These are phyloP conservation scores for Colletotrichum viniferum DNA, from an alignment of 2,329 filamentous ascomycete genomes.

Conservation along the genomic window DNA sequence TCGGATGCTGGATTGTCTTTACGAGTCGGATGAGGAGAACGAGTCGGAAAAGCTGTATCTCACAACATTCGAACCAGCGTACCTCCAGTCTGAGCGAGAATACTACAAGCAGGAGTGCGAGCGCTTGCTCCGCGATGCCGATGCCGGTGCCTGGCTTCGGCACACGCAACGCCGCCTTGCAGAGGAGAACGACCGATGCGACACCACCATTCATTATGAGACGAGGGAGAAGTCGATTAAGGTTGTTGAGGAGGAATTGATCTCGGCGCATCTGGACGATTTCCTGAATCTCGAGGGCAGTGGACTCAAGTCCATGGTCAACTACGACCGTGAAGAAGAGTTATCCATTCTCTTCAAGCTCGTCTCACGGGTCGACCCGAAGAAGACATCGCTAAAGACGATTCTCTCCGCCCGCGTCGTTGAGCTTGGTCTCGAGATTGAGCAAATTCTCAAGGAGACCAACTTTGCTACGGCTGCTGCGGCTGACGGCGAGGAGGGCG, in stretches of 20 bases:
- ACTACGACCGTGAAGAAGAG: constrained; percentile 82
- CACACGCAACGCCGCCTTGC: constrained; percentile 75
- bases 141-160: constrained; percentile 82
- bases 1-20: constrained; percentile 88
- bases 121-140: constrained; percentile 74
- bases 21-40: constrained; percentile 79
- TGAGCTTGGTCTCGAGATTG: constrained; percentile 82
- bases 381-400: constrained; percentile 71
- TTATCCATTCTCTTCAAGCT: constrained; percentile 82
- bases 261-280: constrained; percentile 76
- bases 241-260: constrained; percentile 83
- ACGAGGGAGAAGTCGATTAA: constrained; percentile 75
- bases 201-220: constrained; percentile 76
- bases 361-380: constrained; percentile 76
- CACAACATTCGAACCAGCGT: constrained; percentile 80
- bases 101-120: constrained; percentile 83
- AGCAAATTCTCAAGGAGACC: constrained; percentile 65
- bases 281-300: constrained; percentile 85
- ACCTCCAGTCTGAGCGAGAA: constrained; percentile 69
- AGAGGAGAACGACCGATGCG: constrained; percentile 84
- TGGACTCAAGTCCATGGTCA: constrained; percentile 87
- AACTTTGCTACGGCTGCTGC: constrained; percentile 50
- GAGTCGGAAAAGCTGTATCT: constrained; percentile 84
- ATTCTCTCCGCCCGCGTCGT: constrained; percentile 78
- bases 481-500: constrained; percentile 52